Evolutionary conservation across 2,329 filamentous ascomycete genomes (phyloP).

Genomic region (Colletotrichum horii): DNA sequence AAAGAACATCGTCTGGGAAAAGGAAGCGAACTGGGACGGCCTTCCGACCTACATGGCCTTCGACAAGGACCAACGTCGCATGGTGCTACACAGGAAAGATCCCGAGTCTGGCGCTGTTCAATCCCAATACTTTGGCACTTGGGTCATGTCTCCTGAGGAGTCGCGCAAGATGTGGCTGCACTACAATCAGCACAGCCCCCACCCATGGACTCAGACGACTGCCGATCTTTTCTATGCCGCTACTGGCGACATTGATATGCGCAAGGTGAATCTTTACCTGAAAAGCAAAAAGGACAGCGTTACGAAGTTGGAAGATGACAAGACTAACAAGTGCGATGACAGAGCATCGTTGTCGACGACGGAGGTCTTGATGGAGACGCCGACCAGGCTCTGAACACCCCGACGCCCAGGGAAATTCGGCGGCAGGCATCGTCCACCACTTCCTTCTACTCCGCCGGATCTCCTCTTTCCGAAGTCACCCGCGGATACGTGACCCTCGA

Average conservation of each 20-base stretch:
- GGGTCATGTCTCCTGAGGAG: neutral
- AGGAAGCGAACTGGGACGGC: neutral
- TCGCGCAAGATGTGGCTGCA: conserved; percentile 15
- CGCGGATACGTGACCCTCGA: neutral
- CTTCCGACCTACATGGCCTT: neutral
- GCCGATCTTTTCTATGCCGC: conserved; percentile 26
- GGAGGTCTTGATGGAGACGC: conserved; percentile 8
- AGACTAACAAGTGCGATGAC: neutral
- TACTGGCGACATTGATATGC: conserved; percentile 23
- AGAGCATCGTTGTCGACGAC: conserved; percentile 16
- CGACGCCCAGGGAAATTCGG: neutral
- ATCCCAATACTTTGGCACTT: neutral
- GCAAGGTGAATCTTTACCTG: conserved; percentile 30
- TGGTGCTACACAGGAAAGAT: conserved; percentile 2
- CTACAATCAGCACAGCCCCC: conserved; percentile 13
- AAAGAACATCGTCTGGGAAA: conserved; percentile 15
- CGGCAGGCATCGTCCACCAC: neutral
- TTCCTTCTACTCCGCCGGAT: neutral
- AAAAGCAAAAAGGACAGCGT: neutral
- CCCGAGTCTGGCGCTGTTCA: conserved; percentile 7
- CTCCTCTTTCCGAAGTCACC: neutral
- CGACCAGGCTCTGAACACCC: conserved; percentile 26
- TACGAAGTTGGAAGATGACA: neutral
- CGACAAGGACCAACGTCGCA: neutral
- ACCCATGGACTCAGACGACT: conserved; percentile 7